Base-by-base conservation (phyloP, 805 yeast species). In the Ogataea thermomethanolica region DNA sequence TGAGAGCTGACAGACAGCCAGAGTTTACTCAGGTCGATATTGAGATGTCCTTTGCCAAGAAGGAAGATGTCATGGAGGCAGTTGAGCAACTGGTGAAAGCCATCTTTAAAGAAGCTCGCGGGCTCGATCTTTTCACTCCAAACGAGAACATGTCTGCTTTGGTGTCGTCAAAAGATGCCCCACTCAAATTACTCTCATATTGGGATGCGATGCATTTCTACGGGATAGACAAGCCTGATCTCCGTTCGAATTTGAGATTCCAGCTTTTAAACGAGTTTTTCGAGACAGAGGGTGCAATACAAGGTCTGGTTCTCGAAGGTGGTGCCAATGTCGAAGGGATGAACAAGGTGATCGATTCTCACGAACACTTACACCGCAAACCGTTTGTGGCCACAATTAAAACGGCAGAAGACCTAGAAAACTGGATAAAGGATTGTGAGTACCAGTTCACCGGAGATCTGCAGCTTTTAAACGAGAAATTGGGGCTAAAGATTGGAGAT, bases 11-110 rank as follows among this genome's bases (percentile, higher is more conserved):
- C 61, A 76, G 99, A 62, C 99, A 93, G 63, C 98, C 98, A 0
- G 99, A 93, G 59, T 93, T 93, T 60, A 93, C 99, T 1, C 99
- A 93, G 64, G 66, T 93, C n/a, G 99, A 93, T 69, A 53, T 93
- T 64, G 99, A 93, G 61, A 83, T 93, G 91, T 76, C 90, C 13
- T 93, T 82, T 66, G 81, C 90, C 3, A 70, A 71, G 46, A 77
- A 78, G 24, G 65, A 69, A 11, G 86, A 85, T 49, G 95, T 93
- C 5, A 79, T 77, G 59, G 41, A 57, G 0, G 80, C 78, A 0
- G 79, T 91, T 2, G 84, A 83, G 53, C 64, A 66, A 10, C 57
- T 84, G 0, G 73, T 88, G 0, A 56, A 61, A 5, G 56, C 56
- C 1, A 67, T 80, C 1, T 88, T 95, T 90, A 55, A 55, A 3